Evolutionary conservation across 2,329 filamentous ascomycete genomes (phyloP).

Genomic region (Sclerotinia nivalis): DNA sequence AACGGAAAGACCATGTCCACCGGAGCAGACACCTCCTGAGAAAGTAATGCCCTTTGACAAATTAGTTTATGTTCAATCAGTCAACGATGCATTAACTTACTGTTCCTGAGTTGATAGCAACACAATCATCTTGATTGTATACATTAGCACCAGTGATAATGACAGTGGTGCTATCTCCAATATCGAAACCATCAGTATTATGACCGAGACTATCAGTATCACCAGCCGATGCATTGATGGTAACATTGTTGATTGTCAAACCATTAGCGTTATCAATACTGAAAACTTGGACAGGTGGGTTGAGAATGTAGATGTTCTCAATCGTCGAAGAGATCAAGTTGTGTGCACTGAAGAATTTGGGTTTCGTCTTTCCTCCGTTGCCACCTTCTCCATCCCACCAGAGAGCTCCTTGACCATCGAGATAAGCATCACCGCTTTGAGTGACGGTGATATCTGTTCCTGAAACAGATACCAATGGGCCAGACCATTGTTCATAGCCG

Average conservation of each 20-base stretch:
- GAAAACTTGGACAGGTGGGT: constrained; percentile 52
- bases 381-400: constrained; percentile 63
- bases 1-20: constrained; percentile 52
- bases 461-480: constrained; percentile 61
- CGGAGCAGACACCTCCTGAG: constrained; percentile 33
- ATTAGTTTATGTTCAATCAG: constrained; percentile 30
- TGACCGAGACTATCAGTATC: constrained; percentile 44
- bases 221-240: constrained; percentile 57
- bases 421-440: constrained; percentile 52
- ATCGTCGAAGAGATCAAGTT: constrained; percentile 52
- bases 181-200: constrained; percentile 58
- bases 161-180: constrained; percentile 48
- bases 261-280: constrained; percentile 45
- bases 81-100: constrained; percentile 43
- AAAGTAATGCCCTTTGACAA: constrained; percentile 41
- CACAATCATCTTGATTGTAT: constrained; percentile 60
- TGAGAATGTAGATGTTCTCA: constrained; percentile 51
- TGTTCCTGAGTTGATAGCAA: constrained; percentile 57
- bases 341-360: constrained; percentile 61
- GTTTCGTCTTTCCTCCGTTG: constrained; percentile 60
- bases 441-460: constrained; percentile 56
- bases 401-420: constrained; percentile 56
- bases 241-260: constrained; percentile 51
- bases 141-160: constrained; percentile 52
- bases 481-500: constrained; percentile 63